Evolutionary conservation across 1,284 basidiomycete genomes (phyloP), one percentile per base, ranked within the genome.

Genomic region (Mrakiaceae sp.): DNA sequence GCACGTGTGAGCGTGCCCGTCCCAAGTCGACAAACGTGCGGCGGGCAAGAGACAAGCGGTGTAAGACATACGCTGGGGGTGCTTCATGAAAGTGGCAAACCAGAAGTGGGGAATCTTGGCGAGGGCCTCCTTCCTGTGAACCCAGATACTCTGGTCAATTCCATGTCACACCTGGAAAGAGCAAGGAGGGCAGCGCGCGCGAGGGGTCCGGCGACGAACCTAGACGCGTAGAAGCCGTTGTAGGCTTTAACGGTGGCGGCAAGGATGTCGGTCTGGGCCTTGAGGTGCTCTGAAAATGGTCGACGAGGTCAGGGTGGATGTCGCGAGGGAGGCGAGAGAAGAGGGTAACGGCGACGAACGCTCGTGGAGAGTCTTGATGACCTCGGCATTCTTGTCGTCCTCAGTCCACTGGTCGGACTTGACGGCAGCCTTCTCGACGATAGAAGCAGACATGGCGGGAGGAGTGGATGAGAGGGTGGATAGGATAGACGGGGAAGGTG

Each of bases 21-120:
- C 27, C 10, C 40, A 42, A 5, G 43, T 10, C 27, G 40, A 49
- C 9, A 49, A 49, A 49, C 48, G n/a, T n/a, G 48, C 9, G 6
- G 40, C 56, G 43, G 43, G 5, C 56, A 8, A 11, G 12, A 40
- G 12, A 42, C 12, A 39, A 44, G 56, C n/a, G 40, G 27, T 4
- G 39, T 43, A 16, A 8, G 7, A 65, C 64, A 39, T 39, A 62
- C 64, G n/a, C 12, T 42, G 42, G 11, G 59, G 11, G 58, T 60
- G 52, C 59, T 65, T 65, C 46, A 65, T 40, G 55, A 65, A 46
- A 8, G 53, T 53, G 11, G 48, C 46, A 49, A 60, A 55, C 64
- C 64, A 65, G 60, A 65, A 65, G 44, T 43, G 43, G 12, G 64
- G 64, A 60, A 65, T 65, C 51, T 65, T 65, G 40, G 59, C 46